A percentile compares a stretch with the other conserved stretches of the same genome.
Conservation (phyloP, 2,329 filamentous ascomycete species). For the Ploettnerulaceae sp. region DNA sequence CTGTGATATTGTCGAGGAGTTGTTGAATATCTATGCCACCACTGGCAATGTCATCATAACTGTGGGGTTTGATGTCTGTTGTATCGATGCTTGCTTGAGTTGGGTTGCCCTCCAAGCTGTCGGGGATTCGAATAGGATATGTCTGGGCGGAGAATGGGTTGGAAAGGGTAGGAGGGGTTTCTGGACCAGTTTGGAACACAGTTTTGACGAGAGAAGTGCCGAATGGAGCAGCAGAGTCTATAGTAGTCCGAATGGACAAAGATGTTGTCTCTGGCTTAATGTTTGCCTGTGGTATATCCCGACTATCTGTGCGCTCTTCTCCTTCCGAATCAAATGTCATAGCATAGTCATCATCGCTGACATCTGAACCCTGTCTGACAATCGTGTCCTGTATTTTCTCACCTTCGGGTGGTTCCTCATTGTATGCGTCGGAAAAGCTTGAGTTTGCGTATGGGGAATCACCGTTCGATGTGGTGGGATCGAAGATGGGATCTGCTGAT, state of each 20-base stretch:
- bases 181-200: slow-evolving; percentile 18
- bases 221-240: slow-evolving; percentile 14
- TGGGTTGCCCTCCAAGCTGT: slow-evolving; percentile 17
- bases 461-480: slow-evolving; percentile 12
- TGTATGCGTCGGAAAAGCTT: slow-evolving; percentile 35
- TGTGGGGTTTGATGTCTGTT: slow-evolving; percentile 19
- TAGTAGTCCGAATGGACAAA: slow-evolving; percentile 23
- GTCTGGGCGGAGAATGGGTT: slow-evolving; percentile 9
- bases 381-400: slow-evolving; percentile 18
- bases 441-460: slow-evolving; percentile 28
- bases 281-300: slow-evolving; percentile 31
- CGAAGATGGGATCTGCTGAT: slow-evolving; percentile 12
- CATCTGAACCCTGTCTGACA: slow-evolving; percentile 24
- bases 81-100: slow-evolving; percentile 19
- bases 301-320: slow-evolving; percentile 33
- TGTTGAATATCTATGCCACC: slow-evolving; percentile 36
- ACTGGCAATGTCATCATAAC: slow-evolving; percentile 30
- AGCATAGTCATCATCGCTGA: slow-evolving; percentile 36
- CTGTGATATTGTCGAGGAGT: slow-evolving; percentile 36
- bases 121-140: slow-evolving; percentile 1
- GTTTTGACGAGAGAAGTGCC: slow-evolving; percentile 4
- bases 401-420: slow-evolving; percentile 26
- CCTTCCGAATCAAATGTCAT: slow-evolving; percentile 36
- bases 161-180: slow-evolving; percentile 16
- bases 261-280: slow-evolving; percentile 27